Evolutionary conservation across 129 eudicot species (phyloP).

Genomic region (Flaveria brownii): DNA sequence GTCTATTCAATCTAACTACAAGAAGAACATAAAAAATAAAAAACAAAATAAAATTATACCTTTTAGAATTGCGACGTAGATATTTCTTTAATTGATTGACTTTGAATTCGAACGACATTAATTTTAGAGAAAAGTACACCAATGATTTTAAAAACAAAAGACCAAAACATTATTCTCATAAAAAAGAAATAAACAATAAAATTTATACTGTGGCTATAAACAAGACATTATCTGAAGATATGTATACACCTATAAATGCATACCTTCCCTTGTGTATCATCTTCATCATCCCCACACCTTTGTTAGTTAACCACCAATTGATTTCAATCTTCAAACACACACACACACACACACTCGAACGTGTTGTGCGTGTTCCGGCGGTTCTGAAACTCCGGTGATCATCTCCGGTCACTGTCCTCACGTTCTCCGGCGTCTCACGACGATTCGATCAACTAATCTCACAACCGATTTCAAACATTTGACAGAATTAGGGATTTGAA

Average conservation of each 20-base stretch:
- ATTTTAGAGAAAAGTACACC: background rate
- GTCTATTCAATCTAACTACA: background rate
- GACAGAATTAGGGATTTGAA: background rate
- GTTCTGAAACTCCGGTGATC: background rate
- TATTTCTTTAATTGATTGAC: background rate
- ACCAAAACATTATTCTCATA: background rate
- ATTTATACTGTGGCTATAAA: background rate
- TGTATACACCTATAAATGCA: constrained; percentile 2
- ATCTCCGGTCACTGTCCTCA: background rate
- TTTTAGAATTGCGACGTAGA: background rate
- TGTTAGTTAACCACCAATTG: background rate
- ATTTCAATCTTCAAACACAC: background rate
- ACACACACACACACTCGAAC: constrained; percentile 4
- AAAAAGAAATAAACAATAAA: background rate
- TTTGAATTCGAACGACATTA: background rate
- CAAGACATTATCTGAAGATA: background rate
- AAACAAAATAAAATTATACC: background rate
- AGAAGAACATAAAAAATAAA: background rate
- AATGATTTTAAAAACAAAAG: background rate
- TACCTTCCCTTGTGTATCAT: background rate
- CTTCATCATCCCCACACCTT: background rate
- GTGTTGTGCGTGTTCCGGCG: background rate
- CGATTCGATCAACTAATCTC: background rate
- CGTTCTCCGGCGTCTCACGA: background rate
- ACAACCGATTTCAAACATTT: background rate